A percentile compares a stretch with the other conserved stretches of the same genome.
These are phyloP conservation scores for Phlebiopsis gigantea DNA, from an alignment of 768 basidiomycete genomes.

Conservation along the genomic window DNA sequence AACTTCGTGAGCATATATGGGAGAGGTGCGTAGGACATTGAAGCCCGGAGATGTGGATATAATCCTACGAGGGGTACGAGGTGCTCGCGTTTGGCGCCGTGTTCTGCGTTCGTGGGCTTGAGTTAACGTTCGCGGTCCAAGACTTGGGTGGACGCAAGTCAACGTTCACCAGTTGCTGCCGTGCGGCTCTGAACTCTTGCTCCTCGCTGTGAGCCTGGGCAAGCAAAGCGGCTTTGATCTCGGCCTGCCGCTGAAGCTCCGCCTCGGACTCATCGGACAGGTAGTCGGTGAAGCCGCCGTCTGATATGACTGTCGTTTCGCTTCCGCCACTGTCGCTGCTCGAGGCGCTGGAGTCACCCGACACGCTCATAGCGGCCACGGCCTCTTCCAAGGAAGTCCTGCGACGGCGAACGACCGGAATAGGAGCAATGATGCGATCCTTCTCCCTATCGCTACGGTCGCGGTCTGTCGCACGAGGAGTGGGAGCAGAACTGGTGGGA, in stretches of 20 bases:
- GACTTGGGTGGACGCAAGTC: slow-evolving; percentile 73
- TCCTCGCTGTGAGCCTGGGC: slow-evolving; percentile 82
- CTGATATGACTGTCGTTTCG: slow-evolving; percentile 77
- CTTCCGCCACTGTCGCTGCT: slow-evolving; percentile 53
- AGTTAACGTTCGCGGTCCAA: slow-evolving; percentile 39
- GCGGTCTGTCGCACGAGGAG: slow-evolving; percentile 11
- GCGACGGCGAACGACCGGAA: slow-evolving; percentile 16
- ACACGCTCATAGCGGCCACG: slow-evolving; percentile 34
- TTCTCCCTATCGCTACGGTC: slow-evolving; percentile 14
- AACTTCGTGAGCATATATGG: neutral
- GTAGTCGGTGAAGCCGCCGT: slow-evolving; percentile 87
- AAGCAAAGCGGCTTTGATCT: slow-evolving; percentile 67
- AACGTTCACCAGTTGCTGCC: slow-evolving; percentile 70
- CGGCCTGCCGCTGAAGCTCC: slow-evolving; percentile 81
- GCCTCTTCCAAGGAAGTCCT: slow-evolving; percentile 31
- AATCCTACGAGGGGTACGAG: neutral
- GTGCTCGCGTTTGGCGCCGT: neutral
- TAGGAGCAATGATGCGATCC: neutral
- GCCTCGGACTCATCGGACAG: slow-evolving; percentile 91
- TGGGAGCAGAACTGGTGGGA: slow-evolving; percentile 3
- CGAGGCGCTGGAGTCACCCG: slow-evolving; percentile 35
- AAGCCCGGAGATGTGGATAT: neutral
- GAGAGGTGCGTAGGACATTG: neutral
- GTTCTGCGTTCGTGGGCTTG: neutral
- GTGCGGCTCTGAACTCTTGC: slow-evolving; percentile 73